phyloP scores from a whole-genome alignment of 768 basidiomycete genomes.

The Pleurotus giganteus region DNA sequence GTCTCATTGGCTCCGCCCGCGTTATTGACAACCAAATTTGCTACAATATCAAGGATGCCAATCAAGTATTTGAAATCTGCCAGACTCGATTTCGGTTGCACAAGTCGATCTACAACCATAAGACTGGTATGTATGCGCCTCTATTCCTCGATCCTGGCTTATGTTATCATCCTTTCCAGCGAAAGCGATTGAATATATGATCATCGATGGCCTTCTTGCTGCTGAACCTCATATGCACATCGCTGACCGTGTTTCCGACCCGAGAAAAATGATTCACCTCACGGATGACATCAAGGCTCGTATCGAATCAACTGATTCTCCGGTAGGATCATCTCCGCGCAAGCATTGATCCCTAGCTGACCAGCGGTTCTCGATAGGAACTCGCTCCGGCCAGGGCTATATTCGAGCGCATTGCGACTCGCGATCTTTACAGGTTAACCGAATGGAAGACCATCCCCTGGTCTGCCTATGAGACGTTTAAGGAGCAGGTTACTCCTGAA shows the following conservation, averaged over 20 bases:
- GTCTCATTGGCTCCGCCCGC: conserved; percentile 71
- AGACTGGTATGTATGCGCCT: conserved; percentile 48
- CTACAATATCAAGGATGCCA: conserved; percentile 80
- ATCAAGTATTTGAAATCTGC: conserved; percentile 73
- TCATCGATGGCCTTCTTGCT: conserved; percentile 68
- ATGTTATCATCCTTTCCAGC: conserved; percentile 37
- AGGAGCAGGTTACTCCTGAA: conserved; percentile 36
- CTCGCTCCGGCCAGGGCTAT: conserved; percentile 58
- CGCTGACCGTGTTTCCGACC: conserved; percentile 52
- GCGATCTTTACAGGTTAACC: conserved; percentile 69
- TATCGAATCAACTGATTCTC: conserved; percentile 54
- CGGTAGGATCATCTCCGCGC: conserved; percentile 32
- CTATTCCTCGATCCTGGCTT: not conserved
- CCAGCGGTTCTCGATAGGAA: conserved; percentile 37
- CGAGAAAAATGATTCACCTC: conserved; percentile 58
- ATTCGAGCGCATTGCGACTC: conserved; percentile 55
- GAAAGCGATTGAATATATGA: conserved; percentile 80
- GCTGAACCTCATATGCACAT: conserved; percentile 69
- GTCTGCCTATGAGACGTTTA: conserved; percentile 32
- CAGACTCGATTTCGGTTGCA: conserved; percentile 76
- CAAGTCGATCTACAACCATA: conserved; percentile 82
- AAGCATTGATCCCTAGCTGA: not conserved
- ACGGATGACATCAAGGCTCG: conserved; percentile 65
- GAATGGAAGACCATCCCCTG: conserved; percentile 59
- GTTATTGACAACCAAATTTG: conserved; percentile 76